Conservation (phyloP, 306 rosid species). For the Hippophae gyantsensis region DNA sequence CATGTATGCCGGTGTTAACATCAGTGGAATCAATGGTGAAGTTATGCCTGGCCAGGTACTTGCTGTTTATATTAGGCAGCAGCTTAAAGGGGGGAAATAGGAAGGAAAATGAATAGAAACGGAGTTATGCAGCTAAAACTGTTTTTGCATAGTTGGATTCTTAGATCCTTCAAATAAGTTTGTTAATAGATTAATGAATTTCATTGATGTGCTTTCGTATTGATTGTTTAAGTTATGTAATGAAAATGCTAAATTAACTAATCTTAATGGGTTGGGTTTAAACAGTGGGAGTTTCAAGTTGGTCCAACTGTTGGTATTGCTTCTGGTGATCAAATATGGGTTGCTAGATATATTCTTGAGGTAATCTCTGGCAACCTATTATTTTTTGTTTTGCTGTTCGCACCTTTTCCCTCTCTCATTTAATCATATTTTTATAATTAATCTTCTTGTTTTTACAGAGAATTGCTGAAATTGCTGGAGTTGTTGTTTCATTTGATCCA, state of each 20-base stretch:
- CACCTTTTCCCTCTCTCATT: too few species aligned
- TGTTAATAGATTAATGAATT: too few species aligned
- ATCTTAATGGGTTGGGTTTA: background rate
- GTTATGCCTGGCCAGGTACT: slow-evolving; percentile 54
- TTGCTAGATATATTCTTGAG: slow-evolving; percentile 52
- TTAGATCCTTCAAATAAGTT: too few species aligned
- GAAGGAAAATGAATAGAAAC: too few species aligned
- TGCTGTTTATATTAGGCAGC: background rate
- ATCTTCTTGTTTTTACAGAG: slow-evolving; percentile 20
- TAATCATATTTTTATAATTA: too few species aligned
- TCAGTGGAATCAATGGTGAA: slow-evolving; percentile 48
- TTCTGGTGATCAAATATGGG: slow-evolving; percentile 47
- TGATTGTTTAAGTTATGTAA: too few species aligned
- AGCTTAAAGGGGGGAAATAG: too few species aligned
- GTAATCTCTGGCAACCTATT: slow-evolving; percentile 1
- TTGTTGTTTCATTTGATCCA: slow-evolving; percentile 44
- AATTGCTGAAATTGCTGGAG: slow-evolving; percentile 45
- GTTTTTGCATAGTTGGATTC: too few species aligned
- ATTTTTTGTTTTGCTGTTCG: too few species aligned
- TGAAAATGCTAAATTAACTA: background rate
- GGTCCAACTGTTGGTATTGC: slow-evolving; percentile 42
- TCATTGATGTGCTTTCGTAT: too few species aligned
- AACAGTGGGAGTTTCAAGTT: slow-evolving; percentile 56
- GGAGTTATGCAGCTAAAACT: too few species aligned
- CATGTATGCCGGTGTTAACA: slow-evolving; percentile 41